A percentile compares a stretch with the other conserved stretches of the same genome.
Conservation (phyloP, 2,329 filamentous ascomycete genomes). For the Leptodontidium sp. region DNA sequence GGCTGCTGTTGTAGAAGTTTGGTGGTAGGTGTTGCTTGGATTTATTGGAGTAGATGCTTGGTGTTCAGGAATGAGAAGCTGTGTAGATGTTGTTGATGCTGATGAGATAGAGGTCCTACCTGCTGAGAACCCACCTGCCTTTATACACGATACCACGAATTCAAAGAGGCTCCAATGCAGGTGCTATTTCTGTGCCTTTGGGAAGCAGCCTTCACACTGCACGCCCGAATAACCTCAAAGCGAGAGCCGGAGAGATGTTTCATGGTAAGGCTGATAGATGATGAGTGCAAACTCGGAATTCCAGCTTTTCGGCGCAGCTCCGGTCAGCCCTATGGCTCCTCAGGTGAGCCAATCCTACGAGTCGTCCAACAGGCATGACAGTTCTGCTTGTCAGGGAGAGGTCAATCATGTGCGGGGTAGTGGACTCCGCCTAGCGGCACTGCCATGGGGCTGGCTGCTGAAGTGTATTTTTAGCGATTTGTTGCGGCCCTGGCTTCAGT, state of each 20-base stretch:
- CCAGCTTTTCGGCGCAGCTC: too few species aligned
- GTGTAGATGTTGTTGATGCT: background rate
- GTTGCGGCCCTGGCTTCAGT: background rate
- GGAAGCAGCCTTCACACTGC: background rate
- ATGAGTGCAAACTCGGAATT: background rate
- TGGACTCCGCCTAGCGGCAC: background rate
- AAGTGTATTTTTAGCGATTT: background rate
- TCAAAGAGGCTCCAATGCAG: background rate
- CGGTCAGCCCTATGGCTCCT: background rate
- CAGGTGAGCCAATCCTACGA: background rate
- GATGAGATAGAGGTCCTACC: background rate
- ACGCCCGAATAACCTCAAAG: background rate
- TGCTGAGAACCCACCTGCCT: background rate
- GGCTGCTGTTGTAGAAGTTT: background rate
- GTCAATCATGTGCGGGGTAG: background rate
- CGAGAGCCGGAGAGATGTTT: background rate
- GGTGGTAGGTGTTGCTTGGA: slow-evolving; percentile 1
- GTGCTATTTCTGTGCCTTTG: background rate
- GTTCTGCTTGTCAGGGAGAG: background rate
- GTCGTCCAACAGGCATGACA: background rate
- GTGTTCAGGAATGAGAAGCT: background rate
- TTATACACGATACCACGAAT: background rate
- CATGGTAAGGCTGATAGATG: background rate
- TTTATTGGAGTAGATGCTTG: background rate
- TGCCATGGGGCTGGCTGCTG: background rate